Base-by-base conservation (phyloP, 2,329 filamentous ascomycete genomes). In the Fusarium sp. region DNA sequence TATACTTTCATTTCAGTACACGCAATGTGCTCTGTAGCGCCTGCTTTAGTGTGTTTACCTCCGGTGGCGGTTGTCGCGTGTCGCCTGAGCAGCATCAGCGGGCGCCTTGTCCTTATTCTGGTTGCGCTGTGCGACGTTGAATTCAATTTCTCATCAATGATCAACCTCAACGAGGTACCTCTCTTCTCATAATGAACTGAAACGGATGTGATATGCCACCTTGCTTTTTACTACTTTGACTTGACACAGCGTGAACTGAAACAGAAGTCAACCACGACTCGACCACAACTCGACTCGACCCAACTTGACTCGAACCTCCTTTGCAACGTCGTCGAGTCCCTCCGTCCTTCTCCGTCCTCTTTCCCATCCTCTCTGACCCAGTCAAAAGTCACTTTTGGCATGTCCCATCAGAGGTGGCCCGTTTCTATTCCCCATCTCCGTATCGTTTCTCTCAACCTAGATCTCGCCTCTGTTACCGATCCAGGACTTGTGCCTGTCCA, bases 91-190 rank as follows among this genome's bases (percentile, higher is more conserved):
- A 47, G 51, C 30, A 43, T 62, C 47, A 57, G 59, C 42, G 50
- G 61, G 59, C 59, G 59, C 59, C 47, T 32, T 51, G 20, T 27
- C 25, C 25, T n/a, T n/a, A 8, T 24, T 16, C 22, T 24, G 49
- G 53, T 34, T 29, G 42, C 43, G 52, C 63, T 70, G 69, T 74
- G 72, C 70, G 72, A 74, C 72, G 72, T 74, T 74, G 72, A 58
- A 54, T 74, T 50, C 50, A 50, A 57, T 46, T 46, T n/a, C 30
- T 58, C 46, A 63, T 60, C 42, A 25, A 61, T 30, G 42, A 60
- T 43, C 50, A 53, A 53, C 50, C 15, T 38, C 34, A 38, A n/a
- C 34, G 20, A 53, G n/a, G 32, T 52, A 52, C 49, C 49, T 52
- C 15, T 52, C 34, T 50, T 57, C 27, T 34, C 20, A 49, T 42